phyloP scores from a whole-genome alignment of 148 eudicot genomes.

The Beta vulgaris region DNA sequence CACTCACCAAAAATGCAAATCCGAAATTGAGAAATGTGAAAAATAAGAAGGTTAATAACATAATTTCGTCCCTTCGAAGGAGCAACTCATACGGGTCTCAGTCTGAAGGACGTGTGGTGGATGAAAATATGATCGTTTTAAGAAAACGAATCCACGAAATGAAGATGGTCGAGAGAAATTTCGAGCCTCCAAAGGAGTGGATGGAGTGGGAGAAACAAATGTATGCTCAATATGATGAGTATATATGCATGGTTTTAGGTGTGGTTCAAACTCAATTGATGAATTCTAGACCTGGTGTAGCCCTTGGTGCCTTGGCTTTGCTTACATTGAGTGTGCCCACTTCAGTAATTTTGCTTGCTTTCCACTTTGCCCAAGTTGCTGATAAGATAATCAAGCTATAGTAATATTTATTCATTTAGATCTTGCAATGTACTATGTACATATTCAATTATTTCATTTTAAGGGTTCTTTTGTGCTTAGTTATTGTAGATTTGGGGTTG shows the following conservation, averaged over 20 bases:
- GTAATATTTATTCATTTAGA: background rate
- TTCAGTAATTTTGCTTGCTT: slow-evolving; percentile 30
- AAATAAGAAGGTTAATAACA: background rate
- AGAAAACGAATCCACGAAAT: slow-evolving; percentile 49
- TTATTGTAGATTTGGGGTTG: slow-evolving; percentile 2
- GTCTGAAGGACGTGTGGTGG: slow-evolving; percentile 32
- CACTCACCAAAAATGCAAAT: slow-evolving; percentile 3
- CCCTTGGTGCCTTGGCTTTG: slow-evolving; percentile 34
- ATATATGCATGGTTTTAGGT: slow-evolving; percentile 36
- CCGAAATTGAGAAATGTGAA: slow-evolving; percentile 3
- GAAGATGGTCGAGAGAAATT: slow-evolving; percentile 37
- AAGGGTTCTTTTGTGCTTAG: too few relatives aligned
- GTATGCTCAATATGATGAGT: slow-evolving; percentile 34
- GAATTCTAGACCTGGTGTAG: slow-evolving; percentile 44
- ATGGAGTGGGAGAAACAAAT: slow-evolving; percentile 54
- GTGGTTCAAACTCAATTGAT: slow-evolving; percentile 38
- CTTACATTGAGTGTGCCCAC: slow-evolving; percentile 37
- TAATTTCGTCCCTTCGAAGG: slow-evolving; percentile 24
- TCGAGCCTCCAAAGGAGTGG: slow-evolving; percentile 48
- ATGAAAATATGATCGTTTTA: slow-evolving; percentile 44
- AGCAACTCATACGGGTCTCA: slow-evolving; percentile 34
- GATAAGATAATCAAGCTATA: background rate
- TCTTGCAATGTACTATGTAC: too few relatives aligned
- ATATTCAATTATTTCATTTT: too few relatives aligned
- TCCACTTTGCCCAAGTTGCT: slow-evolving; percentile 11